A percentile compares a stretch with the other conserved stretches of the same genome.
Evolutionary conservation across 1,139 yeast genomes (phyloP).

Genomic region (Saccharomyces hybrid): DNA sequence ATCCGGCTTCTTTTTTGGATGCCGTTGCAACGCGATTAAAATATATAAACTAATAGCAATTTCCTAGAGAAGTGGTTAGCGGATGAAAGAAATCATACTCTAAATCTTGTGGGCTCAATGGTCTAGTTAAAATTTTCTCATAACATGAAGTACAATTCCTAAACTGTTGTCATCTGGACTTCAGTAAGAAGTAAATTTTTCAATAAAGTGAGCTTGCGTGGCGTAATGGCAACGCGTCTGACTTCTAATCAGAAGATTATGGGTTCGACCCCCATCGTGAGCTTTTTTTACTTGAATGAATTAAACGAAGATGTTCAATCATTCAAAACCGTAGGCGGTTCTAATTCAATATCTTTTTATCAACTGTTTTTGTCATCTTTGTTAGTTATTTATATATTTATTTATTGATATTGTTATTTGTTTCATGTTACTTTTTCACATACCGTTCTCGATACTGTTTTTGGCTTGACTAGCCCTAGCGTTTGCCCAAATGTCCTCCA

Average conservation of each 20-base stretch:
- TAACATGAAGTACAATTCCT: too few relatives aligned
- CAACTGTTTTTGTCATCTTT: too few relatives aligned
- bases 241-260: slow-evolving; percentile 54
- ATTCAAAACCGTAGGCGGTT: too few relatives aligned
- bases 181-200: too few relatives aligned
- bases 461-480: slow-evolving; percentile 15
- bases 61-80: neutral
- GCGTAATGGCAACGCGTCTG: slow-evolving; percentile 59
- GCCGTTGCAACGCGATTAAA: neutral
- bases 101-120: too few relatives aligned
- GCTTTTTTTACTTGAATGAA: slow-evolving; percentile 11
- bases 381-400: too few relatives aligned
- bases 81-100: neutral
- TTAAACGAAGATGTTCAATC: too few relatives aligned
- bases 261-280: slow-evolving; percentile 57
- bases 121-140: too few relatives aligned
- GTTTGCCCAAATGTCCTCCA: slow-evolving; percentile 67
- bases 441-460: slow-evolving; percentile 4
- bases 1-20: neutral
- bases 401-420: neutral
- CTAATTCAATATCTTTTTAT: too few relatives aligned
- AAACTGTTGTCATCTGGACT: too few relatives aligned
- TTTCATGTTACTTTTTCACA: neutral
- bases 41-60: neutral
- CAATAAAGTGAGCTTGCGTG: slow-evolving; percentile 31